Evolutionary conservation across 1,284 basidiomycete species (phyloP).

Genomic region (Polyporus tsugae): DNA sequence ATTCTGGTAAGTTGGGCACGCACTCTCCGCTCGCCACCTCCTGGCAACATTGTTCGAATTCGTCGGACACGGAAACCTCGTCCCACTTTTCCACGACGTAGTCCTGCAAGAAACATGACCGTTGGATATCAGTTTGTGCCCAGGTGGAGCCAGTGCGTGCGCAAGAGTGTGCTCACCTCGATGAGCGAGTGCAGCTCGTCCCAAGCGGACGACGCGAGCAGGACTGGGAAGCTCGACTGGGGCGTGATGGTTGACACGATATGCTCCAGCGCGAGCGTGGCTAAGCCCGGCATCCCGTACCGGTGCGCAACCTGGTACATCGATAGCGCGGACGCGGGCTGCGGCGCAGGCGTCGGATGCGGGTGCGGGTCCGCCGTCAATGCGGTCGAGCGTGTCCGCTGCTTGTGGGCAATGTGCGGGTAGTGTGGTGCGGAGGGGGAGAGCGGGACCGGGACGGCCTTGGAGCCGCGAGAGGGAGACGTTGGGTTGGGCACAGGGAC

Average conservation of each 20-base stretch:
- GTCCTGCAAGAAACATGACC: conserved; percentile 48
- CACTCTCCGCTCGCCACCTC: conserved; percentile 78
- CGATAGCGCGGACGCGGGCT: conserved; percentile 76
- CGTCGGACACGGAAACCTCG: conserved; percentile 65
- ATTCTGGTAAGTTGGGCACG: conserved; percentile 39
- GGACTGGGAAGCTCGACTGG: conserved; percentile 72
- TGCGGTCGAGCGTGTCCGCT: conserved; percentile 44
- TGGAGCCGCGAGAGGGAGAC: conserved; percentile 42
- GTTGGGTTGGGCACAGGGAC: conserved; percentile 29
- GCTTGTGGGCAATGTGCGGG: conserved; percentile 56
- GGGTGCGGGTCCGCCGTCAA: conserved; percentile 71
- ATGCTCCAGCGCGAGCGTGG: conserved; percentile 75
- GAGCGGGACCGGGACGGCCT: conserved; percentile 51
- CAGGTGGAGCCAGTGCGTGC: no score
- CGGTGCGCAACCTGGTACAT: conserved; percentile 86
- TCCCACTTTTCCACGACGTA: conserved; percentile 77
- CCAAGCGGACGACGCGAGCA: conserved; percentile 74
- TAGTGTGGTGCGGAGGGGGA: conserved; percentile 48
- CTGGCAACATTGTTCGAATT: conserved; percentile 73
- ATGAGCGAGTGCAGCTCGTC: conserved; percentile 69
- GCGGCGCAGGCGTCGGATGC: conserved; percentile 72
- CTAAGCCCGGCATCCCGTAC: conserved; percentile 75
- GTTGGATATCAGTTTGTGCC: background rate
- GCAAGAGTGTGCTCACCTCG: conserved; percentile 49
- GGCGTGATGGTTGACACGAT: conserved; percentile 80